Evolutionary conservation across 2,329 filamentous ascomycete species (phyloP), one percentile per base, ranked within the genome.

Genomic region (Annulohypoxylon truncatum): DNA sequence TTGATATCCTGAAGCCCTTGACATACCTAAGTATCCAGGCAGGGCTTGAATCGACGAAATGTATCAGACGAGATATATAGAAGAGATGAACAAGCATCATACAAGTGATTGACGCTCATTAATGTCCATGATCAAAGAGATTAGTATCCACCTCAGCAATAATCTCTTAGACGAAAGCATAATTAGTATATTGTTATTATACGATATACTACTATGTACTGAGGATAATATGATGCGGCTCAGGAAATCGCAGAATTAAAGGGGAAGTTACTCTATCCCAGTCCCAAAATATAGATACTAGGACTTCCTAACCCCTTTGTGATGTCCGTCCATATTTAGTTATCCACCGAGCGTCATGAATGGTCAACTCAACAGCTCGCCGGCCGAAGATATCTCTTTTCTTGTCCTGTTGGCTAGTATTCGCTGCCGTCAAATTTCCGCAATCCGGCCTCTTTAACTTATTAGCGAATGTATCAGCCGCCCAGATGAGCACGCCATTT

Each of bases 401-500:
- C 73, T 77, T 81, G 2, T 44, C 80, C 2, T 33, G 54, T 69
- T 1, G 69, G 50, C 64, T 65, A 1, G 80, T 72, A 40, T 79
- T 72, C 1, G 81, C 82, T 0, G 82, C 79, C 54, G 80, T 77
- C 40, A 87, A 79, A 53, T 86, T 79, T 6, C 83, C 84, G 67
- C 86, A 89, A 47, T 89, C 79, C 0, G 89, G 89, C 24, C 84
- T 79, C 69, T 75, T 81, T 61, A 91, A 75, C 70, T 82, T 77
- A 71, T 83, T 80, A 10, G 82, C 85, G 77, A 91, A 92, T 6
- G 82, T 82, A 71, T 91, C 89, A 7, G 84, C 88, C 0, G 84
- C 81, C 88, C 89, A 91, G 55, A 92, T 86, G 28, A 91, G 76
- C 55, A 91, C 88, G 28, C 89, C 89, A 69, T 91, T 91, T 0